phyloP scores from a whole-genome alignment of 139 green algal genomes.

The Tetraselmis striata region DNA sequence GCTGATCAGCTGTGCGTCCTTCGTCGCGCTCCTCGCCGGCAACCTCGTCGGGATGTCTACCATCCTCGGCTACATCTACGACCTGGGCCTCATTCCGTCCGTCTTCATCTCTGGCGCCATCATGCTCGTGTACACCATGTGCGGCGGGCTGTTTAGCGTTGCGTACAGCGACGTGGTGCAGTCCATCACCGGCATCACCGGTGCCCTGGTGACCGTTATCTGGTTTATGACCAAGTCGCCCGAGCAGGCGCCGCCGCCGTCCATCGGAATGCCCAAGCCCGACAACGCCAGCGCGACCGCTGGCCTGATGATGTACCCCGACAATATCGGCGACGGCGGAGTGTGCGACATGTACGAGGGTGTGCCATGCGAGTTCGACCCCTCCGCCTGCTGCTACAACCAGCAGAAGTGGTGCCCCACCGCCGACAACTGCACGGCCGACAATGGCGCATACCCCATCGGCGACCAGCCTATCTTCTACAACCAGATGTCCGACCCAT shows the following conservation, averaged over 20 bases:
- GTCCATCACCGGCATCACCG: conserved; percentile 11
- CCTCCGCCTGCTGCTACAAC: conserved; percentile 14
- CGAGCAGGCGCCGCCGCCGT: conserved; percentile 3
- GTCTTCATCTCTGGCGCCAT: conserved; percentile 20
- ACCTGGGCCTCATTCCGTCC: conserved; percentile 12
- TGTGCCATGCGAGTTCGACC: neutral
- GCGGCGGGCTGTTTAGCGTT: conserved; percentile 31
- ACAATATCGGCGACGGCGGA: neutral
- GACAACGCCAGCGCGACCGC: neutral
- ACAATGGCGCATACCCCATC: conserved; percentile 35
- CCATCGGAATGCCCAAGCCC: conserved; percentile 1
- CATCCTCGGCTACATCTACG: conserved; percentile 30
- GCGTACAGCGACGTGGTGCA: conserved; percentile 24
- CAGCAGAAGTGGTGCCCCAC: conserved; percentile 2
- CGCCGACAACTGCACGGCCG: conserved; percentile 17
- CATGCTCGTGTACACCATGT: conserved; percentile 21
- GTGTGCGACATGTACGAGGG: conserved; percentile 7
- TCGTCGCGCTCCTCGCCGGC: conserved; percentile 30
- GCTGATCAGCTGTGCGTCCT: conserved; percentile 19
- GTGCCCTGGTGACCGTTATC: neutral
- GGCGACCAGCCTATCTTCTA: conserved; percentile 22
- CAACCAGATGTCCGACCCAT: conserved; percentile 20
- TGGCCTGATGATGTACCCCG: conserved; percentile 4
- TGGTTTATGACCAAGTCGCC: conserved; percentile 7
- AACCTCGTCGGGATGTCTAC: conserved; percentile 35